Evolutionary conservation across 305 asterid genomes (phyloP), one percentile per base, ranked within the genome.

Genomic region (Fraxinus xanthoxyloides): DNA sequence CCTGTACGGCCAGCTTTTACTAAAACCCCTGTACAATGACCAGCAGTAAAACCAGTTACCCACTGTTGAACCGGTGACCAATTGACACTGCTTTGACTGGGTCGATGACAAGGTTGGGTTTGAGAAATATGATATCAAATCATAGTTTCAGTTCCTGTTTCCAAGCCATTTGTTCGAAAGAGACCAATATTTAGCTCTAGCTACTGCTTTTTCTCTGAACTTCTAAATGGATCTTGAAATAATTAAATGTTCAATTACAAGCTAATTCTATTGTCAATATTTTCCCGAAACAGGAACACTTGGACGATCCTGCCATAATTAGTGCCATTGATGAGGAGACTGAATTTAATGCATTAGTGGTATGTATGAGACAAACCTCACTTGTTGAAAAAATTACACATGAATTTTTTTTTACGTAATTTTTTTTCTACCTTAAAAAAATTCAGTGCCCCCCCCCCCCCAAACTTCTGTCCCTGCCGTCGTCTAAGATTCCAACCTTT

Each of bases 331-430:
- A 96, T 15, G 98, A 96, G 87, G 99, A 96, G 90, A 96, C 98
- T 4, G 99, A 96, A 86, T 96, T 96, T 88, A 96, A 96, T 72
- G 98, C 99, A 80, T 91, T 96, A 75, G 98, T 93, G 97, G 99
- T 96, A 90, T 23, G 90, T 85, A 51, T 21, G 5, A 61, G 23
- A 61, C 15, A 46, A 61, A 79, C 82, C 72, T 85, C 77, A 54
- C 65, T 2, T 54, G 43, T n/a, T 38, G 56, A 76, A n/a, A n/a
- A n/a, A n/a, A n/a, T n/a, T n/a, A n/a, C n/a, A n/a, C n/a, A n/a
- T n/a, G n/a, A n/a, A n/a, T n/a, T n/a, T n/a, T n/a, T n/a, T n/a
- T n/a, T n/a, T n/a, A n/a, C n/a, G n/a, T n/a, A n/a, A n/a, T n/a
- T n/a, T n/a, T n/a, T n/a, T n/a, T n/a, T n/a, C n/a, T n/a, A n/a